Evolutionary conservation across 2,329 filamentous ascomycete genomes (phyloP).

Genomic region (Aspergillus sp.): DNA sequence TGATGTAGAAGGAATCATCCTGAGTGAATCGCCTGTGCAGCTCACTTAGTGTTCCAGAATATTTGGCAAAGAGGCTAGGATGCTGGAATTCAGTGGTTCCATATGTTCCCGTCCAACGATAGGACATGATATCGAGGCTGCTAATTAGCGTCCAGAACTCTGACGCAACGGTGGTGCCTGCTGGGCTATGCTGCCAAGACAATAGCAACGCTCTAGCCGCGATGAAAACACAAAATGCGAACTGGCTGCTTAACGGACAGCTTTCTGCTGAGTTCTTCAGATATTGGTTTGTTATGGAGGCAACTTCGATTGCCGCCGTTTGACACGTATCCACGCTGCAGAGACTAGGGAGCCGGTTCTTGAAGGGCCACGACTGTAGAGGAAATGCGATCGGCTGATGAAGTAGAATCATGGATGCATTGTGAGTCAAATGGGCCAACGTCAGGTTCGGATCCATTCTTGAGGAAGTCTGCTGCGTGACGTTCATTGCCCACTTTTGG

Average conservation of each 20-base stretch:
- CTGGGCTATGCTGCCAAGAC: conserved; percentile 4
- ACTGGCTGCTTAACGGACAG: conserved; percentile 34
- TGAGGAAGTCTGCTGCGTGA: conserved; percentile 16
- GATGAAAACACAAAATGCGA: conserved; percentile 50
- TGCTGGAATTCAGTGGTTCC: background rate
- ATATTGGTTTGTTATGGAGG: conserved; percentile 49
- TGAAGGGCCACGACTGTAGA: conserved; percentile 27
- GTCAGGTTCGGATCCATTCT: conserved; percentile 53
- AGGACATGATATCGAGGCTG: conserved; percentile 23
- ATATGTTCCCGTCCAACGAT: conserved; percentile 13
- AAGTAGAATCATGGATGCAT: conserved; percentile 51
- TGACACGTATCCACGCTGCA: conserved; percentile 53
- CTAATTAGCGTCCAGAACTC: conserved; percentile 25
- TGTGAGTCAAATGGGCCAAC: conserved; percentile 51
- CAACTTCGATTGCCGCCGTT: conserved; percentile 47
- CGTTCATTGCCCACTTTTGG: conserved; percentile 40
- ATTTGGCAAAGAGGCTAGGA: conserved; percentile 3
- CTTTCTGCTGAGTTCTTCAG: conserved; percentile 35
- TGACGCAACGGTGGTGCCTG: conserved; percentile 13
- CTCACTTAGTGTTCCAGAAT: conserved; percentile 1
- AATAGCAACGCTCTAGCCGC: background rate
- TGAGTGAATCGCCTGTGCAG: conserved; percentile 4
- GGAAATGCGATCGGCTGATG: conserved; percentile 53
- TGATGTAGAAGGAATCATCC: conserved; percentile 5
- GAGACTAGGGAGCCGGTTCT: conserved; percentile 42